Base-by-base conservation (phyloP, 495 filamentous ascomycete genomes). In the Trichoderma parareesei region DNA sequence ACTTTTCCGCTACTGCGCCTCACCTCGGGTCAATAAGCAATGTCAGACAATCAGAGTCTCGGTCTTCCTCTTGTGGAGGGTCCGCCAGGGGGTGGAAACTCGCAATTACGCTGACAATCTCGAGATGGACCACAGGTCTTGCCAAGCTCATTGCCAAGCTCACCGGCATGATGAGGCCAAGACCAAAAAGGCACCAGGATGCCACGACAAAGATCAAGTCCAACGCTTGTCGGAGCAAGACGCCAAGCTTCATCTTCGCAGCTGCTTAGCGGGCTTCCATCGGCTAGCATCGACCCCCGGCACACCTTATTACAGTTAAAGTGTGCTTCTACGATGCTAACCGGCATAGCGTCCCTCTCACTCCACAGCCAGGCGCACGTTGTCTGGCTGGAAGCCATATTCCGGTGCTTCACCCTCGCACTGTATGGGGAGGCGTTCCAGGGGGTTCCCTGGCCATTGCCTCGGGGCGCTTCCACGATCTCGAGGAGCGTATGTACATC, bases 251-350 rank as follows among this genome's bases (percentile, higher is more conserved):
- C 53, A 57, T 33, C 16, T 14, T 35, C 53, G 27, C 53, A 57
- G 11, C 53, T 57, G 11, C 53, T 27, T 35, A 57, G 53, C 27
- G 18, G 20, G 4, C 27, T 37, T 7, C 13, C 1, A 9, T 57
- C 10, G 53, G 53, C 53, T 57, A 57, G 53, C 53, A 14, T 8
- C 53, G 7, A 10, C 20, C 53, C 53, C 53, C 27, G 53, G 53
- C 53, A 57, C 53, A 57, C 53, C 53, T 57, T 57, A 57, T 57
- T 57, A 4, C 27, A 35, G 53, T 57, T 57, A 57, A 57, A 27
- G 33, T 57, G 53, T 37, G 53, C 16, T 48, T 38, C 53, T 27
- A 57, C 10, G 53, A 57, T 57, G 53, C 53, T 5, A 57, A 57
- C 13, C 20, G 53, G 53, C 53, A 57, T 57, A 57, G 53, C 53